These are phyloP conservation scores for Stemphylium beticola DNA, from an alignment of 2,329 filamentous ascomycete species.

Conservation along the genomic window DNA sequence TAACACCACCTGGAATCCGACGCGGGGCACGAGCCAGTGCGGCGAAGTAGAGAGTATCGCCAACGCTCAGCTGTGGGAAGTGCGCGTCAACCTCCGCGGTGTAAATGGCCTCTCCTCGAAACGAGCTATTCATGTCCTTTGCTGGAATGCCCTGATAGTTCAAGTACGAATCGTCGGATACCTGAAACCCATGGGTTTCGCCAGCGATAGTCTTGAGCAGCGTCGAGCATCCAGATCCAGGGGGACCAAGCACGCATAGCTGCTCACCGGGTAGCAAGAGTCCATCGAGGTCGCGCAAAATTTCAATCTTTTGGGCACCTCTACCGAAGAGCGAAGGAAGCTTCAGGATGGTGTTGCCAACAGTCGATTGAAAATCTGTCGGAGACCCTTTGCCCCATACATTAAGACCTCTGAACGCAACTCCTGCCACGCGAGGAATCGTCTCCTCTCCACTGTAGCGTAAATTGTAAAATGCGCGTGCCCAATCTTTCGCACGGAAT, in stretches of 20 bases:
- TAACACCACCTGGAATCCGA: conserved; percentile 63
- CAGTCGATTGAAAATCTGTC: conserved; percentile 71
- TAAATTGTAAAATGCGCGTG: conserved; percentile 54
- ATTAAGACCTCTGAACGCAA: conserved; percentile 68
- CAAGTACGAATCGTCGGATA: conserved; percentile 72
- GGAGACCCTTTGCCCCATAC: conserved; percentile 71
- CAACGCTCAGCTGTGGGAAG: conserved; percentile 76
- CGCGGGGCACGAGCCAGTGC: conserved; percentile 65
- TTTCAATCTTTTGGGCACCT: conserved; percentile 64
- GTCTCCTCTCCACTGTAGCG: conserved; percentile 55
- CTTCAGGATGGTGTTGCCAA: conserved; percentile 65
- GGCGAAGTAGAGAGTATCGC: conserved; percentile 78
- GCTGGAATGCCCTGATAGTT: conserved; percentile 79
- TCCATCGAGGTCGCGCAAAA: conserved; percentile 70
- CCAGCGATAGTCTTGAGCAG: conserved; percentile 82
- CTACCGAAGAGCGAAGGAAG: conserved; percentile 61
- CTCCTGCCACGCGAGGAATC: conserved; percentile 61
- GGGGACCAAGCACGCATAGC: conserved; percentile 74
- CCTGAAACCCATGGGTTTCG: conserved; percentile 77
- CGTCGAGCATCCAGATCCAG: conserved; percentile 72
- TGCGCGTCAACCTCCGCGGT: conserved; percentile 82
- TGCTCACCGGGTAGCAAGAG: conserved; percentile 72
- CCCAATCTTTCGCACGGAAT: conserved; percentile 54
- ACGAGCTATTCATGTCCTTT: conserved; percentile 74
- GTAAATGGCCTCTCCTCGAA: conserved; percentile 84